A percentile compares a stretch with the other conserved stretches of the same genome.
phyloP scores from a whole-genome alignment of 768 basidiomycete genomes.

The Tricholoma sp. region DNA sequence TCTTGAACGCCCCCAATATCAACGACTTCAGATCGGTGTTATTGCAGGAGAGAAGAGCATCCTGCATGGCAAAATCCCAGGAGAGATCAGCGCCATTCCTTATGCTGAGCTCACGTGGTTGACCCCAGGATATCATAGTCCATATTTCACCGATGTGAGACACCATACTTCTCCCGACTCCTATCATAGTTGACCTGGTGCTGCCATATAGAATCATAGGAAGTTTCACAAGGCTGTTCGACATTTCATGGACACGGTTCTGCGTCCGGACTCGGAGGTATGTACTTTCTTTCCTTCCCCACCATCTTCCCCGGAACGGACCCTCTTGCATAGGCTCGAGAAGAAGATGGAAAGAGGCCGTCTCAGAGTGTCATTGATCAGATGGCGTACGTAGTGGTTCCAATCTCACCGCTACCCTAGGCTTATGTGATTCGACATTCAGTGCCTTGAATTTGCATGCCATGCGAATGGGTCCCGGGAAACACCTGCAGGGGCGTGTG shows the following conservation, averaged over 20 bases:
- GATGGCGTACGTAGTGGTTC: conserved; percentile 70
- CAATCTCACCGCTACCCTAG: background rate
- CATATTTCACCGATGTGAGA: conserved; percentile 70
- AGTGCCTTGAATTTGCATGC: conserved; percentile 73
- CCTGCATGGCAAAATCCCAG: conserved; percentile 41
- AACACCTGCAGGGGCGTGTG: conserved; percentile 77
- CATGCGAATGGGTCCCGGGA: conserved; percentile 93
- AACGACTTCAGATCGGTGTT: conserved; percentile 57
- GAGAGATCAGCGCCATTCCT: conserved; percentile 62
- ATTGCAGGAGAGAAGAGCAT: conserved; percentile 54
- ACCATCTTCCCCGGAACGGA: background rate
- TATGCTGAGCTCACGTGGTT: conserved; percentile 82
- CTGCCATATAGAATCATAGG: conserved; percentile 42
- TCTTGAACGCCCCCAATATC: conserved; percentile 60
- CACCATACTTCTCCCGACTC: background rate
- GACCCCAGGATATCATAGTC: conserved; percentile 55
- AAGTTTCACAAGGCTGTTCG: conserved; percentile 54
- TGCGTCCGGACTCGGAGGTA: conserved; percentile 44
- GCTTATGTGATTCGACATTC: background rate
- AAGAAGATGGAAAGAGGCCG: conserved; percentile 85
- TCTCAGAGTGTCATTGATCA: conserved; percentile 73
- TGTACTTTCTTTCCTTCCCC: background rate
- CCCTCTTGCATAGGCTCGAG: conserved; percentile 43
- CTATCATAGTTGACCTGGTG: background rate
- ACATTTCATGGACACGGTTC: conserved; percentile 59